phyloP scores from a whole-genome alignment of 495 filamentous ascomycete species.

The Aspergillus hancockii region DNA sequence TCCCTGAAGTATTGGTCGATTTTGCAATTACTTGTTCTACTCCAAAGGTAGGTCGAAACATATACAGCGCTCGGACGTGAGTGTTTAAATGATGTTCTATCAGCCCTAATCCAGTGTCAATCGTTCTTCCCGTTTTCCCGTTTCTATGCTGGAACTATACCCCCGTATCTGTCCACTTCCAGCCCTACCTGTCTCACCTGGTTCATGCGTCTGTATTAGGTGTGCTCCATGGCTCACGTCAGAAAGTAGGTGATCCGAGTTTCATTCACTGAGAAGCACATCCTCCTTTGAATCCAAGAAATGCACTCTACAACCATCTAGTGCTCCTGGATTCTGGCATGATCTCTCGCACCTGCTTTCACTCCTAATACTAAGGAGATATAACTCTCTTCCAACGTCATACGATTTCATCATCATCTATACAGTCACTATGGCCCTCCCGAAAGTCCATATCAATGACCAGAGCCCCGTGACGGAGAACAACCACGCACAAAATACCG shows the following conservation, averaged over 20 bases:
- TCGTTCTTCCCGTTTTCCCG: background rate
- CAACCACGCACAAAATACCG: slow-evolving; percentile 1
- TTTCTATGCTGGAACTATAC: background rate
- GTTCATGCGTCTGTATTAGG: background rate
- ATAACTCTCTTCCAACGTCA: background rate
- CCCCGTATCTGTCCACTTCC: background rate
- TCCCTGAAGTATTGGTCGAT: background rate
- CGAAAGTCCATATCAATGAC: slow-evolving; percentile 22
- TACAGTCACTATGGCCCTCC: slow-evolving; percentile 18
- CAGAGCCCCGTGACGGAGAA: slow-evolving; percentile 8
- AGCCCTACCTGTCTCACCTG: background rate
- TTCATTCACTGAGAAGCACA: background rate
- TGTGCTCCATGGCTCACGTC: background rate
- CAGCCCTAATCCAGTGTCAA: background rate
- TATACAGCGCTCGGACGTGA: background rate
- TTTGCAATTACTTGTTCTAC: background rate
- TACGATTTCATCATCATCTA: background rate
- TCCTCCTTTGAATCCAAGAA: background rate
- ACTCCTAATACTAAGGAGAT: background rate
- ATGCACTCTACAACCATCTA: background rate
- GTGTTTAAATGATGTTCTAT: no score
- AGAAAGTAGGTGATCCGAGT: background rate
- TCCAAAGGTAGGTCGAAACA: background rate
- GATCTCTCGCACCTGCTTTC: background rate
- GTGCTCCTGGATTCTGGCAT: background rate